Percentiles rank a stretch among this genome's conserved stretches.
phyloP scores from a whole-genome alignment of 495 filamentous ascomycete genomes.

The Annulohypoxylon moriforme region DNA sequence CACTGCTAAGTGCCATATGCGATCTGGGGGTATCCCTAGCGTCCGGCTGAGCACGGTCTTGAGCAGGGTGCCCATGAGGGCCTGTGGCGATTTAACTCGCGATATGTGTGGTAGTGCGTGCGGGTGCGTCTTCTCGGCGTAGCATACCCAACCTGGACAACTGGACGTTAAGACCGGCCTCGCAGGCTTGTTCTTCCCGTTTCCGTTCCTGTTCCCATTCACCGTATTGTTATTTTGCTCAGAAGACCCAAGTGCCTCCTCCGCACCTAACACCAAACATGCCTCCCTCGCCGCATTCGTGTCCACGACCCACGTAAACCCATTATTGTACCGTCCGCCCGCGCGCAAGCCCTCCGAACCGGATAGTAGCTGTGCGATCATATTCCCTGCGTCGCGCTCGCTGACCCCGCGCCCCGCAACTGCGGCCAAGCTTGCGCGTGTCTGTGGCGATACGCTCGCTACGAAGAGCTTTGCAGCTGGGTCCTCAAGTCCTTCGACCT shows the following conservation, averaged over 20 bases:
- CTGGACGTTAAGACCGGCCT: slow-evolving; percentile 88
- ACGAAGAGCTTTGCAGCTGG: slow-evolving; percentile 78
- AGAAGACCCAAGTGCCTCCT: slow-evolving; percentile 69
- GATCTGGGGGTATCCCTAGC: slow-evolving; percentile 76
- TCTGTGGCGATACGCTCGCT: slow-evolving; percentile 91
- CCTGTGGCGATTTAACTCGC: slow-evolving; percentile 91
- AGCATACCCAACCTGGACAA: slow-evolving; percentile 98
- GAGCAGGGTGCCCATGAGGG: slow-evolving; percentile 85
- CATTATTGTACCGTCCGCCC: slow-evolving; percentile 76
- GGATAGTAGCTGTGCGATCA: slow-evolving; percentile 84
- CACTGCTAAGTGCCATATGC: slow-evolving; percentile 91
- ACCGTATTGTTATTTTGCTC: neutral
- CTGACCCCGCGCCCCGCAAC: slow-evolving; percentile 79
- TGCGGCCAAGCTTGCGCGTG: slow-evolving; percentile 85
- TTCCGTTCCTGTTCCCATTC: neutral
- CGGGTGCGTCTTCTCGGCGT: slow-evolving; percentile 96
- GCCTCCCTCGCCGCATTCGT: slow-evolving; percentile 83
- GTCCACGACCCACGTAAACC: slow-evolving; percentile 88
- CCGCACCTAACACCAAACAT: slow-evolving; percentile 80
- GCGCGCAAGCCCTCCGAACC: slow-evolving; percentile 73
- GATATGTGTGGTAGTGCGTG: slow-evolving; percentile 92
- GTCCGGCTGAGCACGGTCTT: slow-evolving; percentile 82
- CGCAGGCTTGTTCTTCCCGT: slow-evolving; percentile 44
- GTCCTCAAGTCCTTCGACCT: slow-evolving; percentile 51
- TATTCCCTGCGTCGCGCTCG: slow-evolving; percentile 76